Percentiles rank a stretch among this genome's conserved stretches.
phyloP scores from a whole-genome alignment of 75 land plant species.

The Pinus tabuliformis region DNA sequence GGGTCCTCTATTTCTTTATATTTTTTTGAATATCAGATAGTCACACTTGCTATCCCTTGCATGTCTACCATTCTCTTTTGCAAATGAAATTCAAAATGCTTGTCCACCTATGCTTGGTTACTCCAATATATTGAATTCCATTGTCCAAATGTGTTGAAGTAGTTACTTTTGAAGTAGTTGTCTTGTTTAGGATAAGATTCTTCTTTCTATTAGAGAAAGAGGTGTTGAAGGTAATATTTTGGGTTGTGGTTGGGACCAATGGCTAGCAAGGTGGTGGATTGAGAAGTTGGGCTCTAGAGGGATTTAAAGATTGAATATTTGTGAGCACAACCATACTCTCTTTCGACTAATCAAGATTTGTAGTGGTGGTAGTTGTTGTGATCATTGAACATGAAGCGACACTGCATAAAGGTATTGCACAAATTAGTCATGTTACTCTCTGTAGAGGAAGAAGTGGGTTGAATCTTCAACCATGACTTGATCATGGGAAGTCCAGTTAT shows the following conservation, averaged over 20 bases:
- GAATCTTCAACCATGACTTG: slow-evolving; percentile 29
- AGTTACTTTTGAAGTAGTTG: slow-evolving; percentile 37
- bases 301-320: slow-evolving; percentile 17
- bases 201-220: slow-evolving; percentile 15
- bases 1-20: no score
- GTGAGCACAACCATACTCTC: neutral
- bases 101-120: slow-evolving; percentile 89
- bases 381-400: neutral
- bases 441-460: neutral
- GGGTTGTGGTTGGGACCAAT: neutral
- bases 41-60: no score
- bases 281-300: slow-evolving; percentile 16
- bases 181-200: neutral
- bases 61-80: no score
- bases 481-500: slow-evolving; percentile 18
- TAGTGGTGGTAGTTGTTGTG: neutral
- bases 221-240: neutral
- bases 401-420: neutral
- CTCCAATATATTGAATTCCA: slow-evolving; percentile 68
- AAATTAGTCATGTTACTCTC: neutral
- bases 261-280: neutral
- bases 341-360: neutral
- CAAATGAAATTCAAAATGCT: no score
- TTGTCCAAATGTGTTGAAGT: slow-evolving; percentile 76
- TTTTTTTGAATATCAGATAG: no score